Conservation (phyloP, 495 filamentous ascomycete genomes). For the Penicillium mononematosum region DNA sequence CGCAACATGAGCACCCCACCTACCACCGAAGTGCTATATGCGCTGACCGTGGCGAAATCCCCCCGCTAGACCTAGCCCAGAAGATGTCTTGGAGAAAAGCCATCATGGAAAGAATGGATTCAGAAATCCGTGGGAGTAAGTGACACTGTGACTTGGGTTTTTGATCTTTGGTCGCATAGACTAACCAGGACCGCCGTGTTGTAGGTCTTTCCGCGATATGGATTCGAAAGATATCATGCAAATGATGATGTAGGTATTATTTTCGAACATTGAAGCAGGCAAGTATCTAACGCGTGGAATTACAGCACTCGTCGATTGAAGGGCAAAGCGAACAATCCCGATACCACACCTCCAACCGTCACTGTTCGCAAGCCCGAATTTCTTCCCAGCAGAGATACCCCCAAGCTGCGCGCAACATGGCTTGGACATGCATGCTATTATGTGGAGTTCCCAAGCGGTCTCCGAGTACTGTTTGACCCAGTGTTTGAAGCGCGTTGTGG, state of each 20-base stretch:
- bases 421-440: constrained; percentile 94
- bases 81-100: constrained; percentile 52
- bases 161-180: background rate
- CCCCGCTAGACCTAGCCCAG: constrained; percentile 46
- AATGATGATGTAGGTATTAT: constrained; percentile 27
- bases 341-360: constrained; percentile 65
- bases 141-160: background rate
- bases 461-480: constrained; percentile 92
- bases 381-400: constrained; percentile 56
- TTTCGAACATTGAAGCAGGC: background rate
- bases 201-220: constrained; percentile 39
- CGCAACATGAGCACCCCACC: constrained; percentile 43
- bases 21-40: constrained; percentile 52
- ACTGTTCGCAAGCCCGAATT: constrained; percentile 69
- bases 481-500: constrained; percentile 89
- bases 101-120: constrained; percentile 63
- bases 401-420: constrained; percentile 84
- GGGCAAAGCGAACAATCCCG: constrained; percentile 58
- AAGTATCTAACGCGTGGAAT: background rate
- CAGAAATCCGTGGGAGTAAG: constrained; percentile 58
- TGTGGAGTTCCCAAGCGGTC: constrained; percentile 83
- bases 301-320: constrained; percentile 44
- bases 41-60: constrained; percentile 50
- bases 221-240: constrained; percentile 15
- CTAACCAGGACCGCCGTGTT: constrained; percentile 17